Conservation (phyloP, 1,284 basidiomycete species). For the Hypsizygus ulmarius region DNA sequence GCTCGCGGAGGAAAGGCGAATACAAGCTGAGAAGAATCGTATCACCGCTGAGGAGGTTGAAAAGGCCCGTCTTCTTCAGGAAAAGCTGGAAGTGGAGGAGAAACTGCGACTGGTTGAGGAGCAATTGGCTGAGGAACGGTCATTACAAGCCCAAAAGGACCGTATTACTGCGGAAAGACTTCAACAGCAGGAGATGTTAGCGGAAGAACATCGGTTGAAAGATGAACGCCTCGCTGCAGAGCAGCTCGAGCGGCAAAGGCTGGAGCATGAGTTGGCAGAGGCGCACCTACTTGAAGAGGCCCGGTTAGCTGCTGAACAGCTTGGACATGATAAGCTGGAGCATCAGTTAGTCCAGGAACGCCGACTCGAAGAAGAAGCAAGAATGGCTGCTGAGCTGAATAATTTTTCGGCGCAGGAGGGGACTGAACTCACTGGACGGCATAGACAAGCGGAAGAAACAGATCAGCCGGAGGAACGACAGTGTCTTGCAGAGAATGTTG, state of each 20-base stretch:
- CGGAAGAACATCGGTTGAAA: slow-evolving; percentile 24
- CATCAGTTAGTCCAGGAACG: slow-evolving; percentile 18
- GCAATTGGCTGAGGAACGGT: slow-evolving; percentile 33
- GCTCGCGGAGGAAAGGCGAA: slow-evolving; percentile 28
- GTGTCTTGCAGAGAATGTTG: slow-evolving; percentile 5
- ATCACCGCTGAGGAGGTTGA: slow-evolving; percentile 32
- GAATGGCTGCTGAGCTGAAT: not conserved
- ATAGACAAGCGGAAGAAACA: not conserved
- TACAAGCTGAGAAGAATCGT: slow-evolving; percentile 29
- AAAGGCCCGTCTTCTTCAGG: slow-evolving; percentile 27
- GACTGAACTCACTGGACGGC: not conserved
- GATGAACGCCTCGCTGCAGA: slow-evolving; percentile 20
- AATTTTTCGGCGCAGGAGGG: not conserved
- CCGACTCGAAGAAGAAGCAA: slow-evolving; percentile 18
- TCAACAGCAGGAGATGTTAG: slow-evolving; percentile 11
- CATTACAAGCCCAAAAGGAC: slow-evolving; percentile 25
- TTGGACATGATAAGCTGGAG: slow-evolving; percentile 7
- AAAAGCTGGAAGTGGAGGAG: slow-evolving; percentile 30
- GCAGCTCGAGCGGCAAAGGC: not conserved
- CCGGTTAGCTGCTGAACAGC: not conserved
- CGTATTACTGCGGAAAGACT: slow-evolving; percentile 16
- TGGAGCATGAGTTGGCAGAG: slow-evolving; percentile 18
- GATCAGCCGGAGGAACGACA: not conserved
- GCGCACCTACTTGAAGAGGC: slow-evolving; percentile 19
- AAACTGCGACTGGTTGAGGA: slow-evolving; percentile 36